Evolutionary conservation across 345 rosid species (phyloP).

Genomic region (Odontarrhena argentea): DNA sequence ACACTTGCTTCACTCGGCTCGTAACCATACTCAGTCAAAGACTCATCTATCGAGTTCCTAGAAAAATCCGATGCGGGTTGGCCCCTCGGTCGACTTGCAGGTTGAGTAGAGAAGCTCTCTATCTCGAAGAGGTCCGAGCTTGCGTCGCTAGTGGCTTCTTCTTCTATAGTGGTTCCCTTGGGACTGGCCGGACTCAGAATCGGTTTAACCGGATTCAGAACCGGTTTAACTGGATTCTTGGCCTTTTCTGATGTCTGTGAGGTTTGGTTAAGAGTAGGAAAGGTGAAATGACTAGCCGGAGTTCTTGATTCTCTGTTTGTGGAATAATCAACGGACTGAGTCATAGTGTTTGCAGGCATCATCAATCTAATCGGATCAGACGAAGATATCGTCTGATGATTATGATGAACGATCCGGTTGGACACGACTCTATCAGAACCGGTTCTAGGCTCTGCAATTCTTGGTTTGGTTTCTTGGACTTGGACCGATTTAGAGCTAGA

Average conservation of each 20-base stretch:
- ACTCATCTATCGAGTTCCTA: constrained; percentile 69
- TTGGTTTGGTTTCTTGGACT: constrained; percentile 51
- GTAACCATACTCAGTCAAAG: constrained; percentile 56
- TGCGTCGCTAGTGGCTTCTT: constrained; percentile 78
- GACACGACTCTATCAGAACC: constrained; percentile 21
- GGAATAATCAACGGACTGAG: constrained; percentile 15
- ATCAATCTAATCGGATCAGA: constrained; percentile 35
- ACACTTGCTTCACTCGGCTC: constrained; percentile 93
- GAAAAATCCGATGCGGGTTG: constrained; percentile 39
- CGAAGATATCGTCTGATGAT: constrained; percentile 33
- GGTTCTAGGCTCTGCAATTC: constrained; percentile 35
- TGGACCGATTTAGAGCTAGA: constrained; percentile 72
- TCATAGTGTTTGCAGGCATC: constrained; percentile 33
- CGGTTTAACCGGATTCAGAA: constrained; percentile 24
- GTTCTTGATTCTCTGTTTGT: constrained; percentile 23
- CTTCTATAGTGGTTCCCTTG: constrained; percentile 39
- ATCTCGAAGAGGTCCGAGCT: constrained; percentile 97
- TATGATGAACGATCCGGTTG: constrained; percentile 24
- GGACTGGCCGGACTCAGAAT: constrained; percentile 11
- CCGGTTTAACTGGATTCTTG: constrained; percentile 20
- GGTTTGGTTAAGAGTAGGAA: constrained; percentile 32
- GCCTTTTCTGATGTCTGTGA: constrained; percentile 1
- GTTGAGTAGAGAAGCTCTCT: constrained; percentile 88
- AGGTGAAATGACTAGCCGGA: constrained; percentile 23
- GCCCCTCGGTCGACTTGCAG: constrained; percentile 31